Evolutionary conservation across 208 protist genomes (phyloP), one percentile per base, ranked within the genome.

Genomic region (Leishmania tropica): DNA sequence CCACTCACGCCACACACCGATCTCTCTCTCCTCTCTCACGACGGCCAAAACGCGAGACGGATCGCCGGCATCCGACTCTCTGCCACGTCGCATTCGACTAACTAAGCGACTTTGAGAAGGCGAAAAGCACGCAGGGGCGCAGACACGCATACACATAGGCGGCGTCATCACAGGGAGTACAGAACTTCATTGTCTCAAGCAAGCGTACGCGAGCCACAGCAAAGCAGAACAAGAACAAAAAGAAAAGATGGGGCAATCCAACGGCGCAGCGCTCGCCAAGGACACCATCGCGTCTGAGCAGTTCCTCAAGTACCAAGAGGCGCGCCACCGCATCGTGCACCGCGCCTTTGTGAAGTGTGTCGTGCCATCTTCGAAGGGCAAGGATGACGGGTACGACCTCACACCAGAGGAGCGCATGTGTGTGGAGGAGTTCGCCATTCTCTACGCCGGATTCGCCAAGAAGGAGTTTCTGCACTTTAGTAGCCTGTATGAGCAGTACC

Each of bases 261-360:
- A 90, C 75, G 84, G 88, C 5, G 54, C 86, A 37, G 86, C 65
- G 45, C 80, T 95, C 8, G 87, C 86, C 40, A 87, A 83, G 58
- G 94, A 97, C 80, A 97, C 94, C 42, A 78, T 96, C 72, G 71
- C 85, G 62, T 75, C 87, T 13, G 94, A 97, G 78, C 93, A 97
- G 81, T 96, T 89, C 75, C 87, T 92, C 45, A 76, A 87, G 31
- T 90, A 94, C 78, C 87, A 95, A 24, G 83, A 88, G 75, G 87
- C 90, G 2, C 90, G 87, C 17, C 93, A 96, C 75, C 76, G 80
- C 19, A 86, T 91, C 3, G 87, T 94, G 35, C 87, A 93, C 62
- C 84, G 85, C 60, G 92, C 88, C 40, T 97, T 96, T 80, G 84
- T 88, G 7, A 97, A 95, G 85, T 97, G 94, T 68, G 90, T 97